Conservation (phyloP, 129 eudicot species). For the Daucus carota region DNA sequence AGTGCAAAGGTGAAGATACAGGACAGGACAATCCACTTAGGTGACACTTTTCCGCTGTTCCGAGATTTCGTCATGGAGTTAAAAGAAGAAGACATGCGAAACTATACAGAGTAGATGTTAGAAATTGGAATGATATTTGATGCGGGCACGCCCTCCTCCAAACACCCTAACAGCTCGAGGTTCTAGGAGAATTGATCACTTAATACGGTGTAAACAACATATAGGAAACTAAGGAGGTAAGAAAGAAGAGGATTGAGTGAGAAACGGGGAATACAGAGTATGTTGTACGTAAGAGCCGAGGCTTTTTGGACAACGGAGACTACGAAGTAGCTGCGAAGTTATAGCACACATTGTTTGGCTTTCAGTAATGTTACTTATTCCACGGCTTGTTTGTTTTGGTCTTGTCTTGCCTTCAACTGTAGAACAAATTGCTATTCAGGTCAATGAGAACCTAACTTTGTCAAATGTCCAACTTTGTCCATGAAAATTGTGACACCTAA, state of each 20-base stretch:
- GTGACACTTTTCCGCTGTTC: slow-evolving; percentile 38
- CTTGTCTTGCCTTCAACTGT: background rate
- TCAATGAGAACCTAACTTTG: background rate
- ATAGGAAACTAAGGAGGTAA: background rate
- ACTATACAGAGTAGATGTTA: too few species aligned
- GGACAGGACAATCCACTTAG: slow-evolving; percentile 42
- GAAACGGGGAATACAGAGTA: slow-evolving; percentile 2
- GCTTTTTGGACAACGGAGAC: background rate
- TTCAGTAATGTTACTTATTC: background rate
- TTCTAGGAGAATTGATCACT: too few species aligned
- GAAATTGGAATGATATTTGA: too few species aligned
- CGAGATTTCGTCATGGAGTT: slow-evolving; percentile 30
- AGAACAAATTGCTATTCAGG: background rate
- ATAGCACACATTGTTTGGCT: background rate
- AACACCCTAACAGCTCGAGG: too few species aligned
- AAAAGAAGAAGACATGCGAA: background rate
- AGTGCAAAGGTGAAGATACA: slow-evolving; percentile 51
- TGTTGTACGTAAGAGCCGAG: background rate
- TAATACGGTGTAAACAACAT: too few species aligned
- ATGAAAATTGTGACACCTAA: background rate
- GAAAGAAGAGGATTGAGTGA: background rate
- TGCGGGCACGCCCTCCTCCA: too few species aligned
- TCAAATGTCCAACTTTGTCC: background rate
- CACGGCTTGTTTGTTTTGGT: background rate
- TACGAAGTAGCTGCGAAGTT: background rate